These are phyloP conservation scores for Pseudocercospora musae DNA, from an alignment of 2,329 filamentous ascomycete species.

Conservation along the genomic window DNA sequence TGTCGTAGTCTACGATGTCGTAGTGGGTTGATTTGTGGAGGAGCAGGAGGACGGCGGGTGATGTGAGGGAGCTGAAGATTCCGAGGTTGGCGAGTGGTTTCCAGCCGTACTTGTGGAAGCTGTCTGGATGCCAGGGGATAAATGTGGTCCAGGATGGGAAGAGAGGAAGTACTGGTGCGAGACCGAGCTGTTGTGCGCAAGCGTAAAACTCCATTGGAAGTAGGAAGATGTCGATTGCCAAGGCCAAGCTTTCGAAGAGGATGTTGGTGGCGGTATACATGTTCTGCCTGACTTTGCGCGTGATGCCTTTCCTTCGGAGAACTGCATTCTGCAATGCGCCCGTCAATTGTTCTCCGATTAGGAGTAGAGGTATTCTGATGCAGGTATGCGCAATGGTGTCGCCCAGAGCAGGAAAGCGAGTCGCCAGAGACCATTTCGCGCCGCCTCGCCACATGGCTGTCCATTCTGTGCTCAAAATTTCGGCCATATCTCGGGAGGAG, in stretches of 20 bases:
- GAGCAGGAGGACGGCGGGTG: slow-evolving; percentile 21
- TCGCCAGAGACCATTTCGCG: slow-evolving; percentile 11
- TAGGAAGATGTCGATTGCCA: slow-evolving; percentile 24
- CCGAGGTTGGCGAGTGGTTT: slow-evolving; percentile 9
- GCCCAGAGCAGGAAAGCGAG: slow-evolving; percentile 17
- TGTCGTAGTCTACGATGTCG: slow-evolving; percentile 17
- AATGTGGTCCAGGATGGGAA: slow-evolving; percentile 22
- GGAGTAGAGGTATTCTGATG: slow-evolving; percentile 16
- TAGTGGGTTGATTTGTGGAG: slow-evolving; percentile 14
- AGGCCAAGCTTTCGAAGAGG: slow-evolving; percentile 15
- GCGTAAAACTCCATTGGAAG: slow-evolving; percentile 29
- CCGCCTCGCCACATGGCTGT: slow-evolving; percentile 11
- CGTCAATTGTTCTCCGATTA: slow-evolving; percentile 20
- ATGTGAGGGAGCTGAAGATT: slow-evolving; percentile 12
- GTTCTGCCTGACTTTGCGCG: slow-evolving; percentile 13
- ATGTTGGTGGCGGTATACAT: slow-evolving; percentile 14
- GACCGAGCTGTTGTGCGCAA: slow-evolving; percentile 25
- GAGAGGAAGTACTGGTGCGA: slow-evolving; percentile 25
- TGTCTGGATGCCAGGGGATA: slow-evolving; percentile 14
- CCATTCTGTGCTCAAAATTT: slow-evolving; percentile 20
- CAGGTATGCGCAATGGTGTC: slow-evolving; percentile 18
- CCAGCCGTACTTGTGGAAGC: slow-evolving; percentile 21
- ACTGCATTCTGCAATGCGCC: slow-evolving; percentile 18
- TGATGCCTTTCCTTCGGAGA: slow-evolving; percentile 1
- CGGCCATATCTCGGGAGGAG: slow-evolving; percentile 14